Conservation (phyloP, 805 yeast genomes). For the Candida nitratophila region DNA sequence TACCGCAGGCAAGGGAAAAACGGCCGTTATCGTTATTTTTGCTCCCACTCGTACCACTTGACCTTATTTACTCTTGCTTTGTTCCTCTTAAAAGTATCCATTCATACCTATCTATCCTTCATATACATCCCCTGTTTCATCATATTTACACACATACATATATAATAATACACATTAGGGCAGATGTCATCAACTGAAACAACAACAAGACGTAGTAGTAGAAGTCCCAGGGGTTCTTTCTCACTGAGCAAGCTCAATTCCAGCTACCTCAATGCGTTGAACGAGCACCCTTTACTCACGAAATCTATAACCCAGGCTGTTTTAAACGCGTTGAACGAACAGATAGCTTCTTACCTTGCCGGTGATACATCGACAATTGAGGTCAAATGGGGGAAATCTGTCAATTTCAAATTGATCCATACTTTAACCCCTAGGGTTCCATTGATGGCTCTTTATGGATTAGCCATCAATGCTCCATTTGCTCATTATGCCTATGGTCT, state of each 20-base stretch:
- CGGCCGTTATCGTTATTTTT: not conserved
- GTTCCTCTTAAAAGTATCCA: too few relatives aligned
- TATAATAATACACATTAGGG: too few relatives aligned
- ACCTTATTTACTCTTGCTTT: not conserved
- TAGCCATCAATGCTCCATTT: conserved; percentile 48
- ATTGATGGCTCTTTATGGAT: conserved; percentile 51
- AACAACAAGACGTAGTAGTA: too few relatives aligned
- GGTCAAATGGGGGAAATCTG: conserved; percentile 8
- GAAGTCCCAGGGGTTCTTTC: too few relatives aligned
- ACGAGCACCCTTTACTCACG: conserved; percentile 48
- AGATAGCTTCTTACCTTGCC: conserved; percentile 44
- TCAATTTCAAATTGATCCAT: conserved; percentile 27
- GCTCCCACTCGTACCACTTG: not conserved
- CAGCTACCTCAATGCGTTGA: conserved; percentile 31
- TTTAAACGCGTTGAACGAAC: conserved; percentile 51
- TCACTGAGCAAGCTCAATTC: conserved; percentile 5
- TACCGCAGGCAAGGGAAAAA: not conserved
- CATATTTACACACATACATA: too few relatives aligned
- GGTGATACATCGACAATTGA: conserved; percentile 30
- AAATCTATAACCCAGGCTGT: conserved; percentile 51
- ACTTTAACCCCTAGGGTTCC: conserved; percentile 38
- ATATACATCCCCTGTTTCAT: too few relatives aligned
- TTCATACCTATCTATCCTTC: too few relatives aligned
- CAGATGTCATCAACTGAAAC: too few relatives aligned
- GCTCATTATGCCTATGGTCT: conserved; percentile 45